Evolutionary conservation across 2,329 filamentous ascomycete genomes (phyloP), one percentile per base, ranked within the genome.

Genomic region (Botryotinia convoluta): DNA sequence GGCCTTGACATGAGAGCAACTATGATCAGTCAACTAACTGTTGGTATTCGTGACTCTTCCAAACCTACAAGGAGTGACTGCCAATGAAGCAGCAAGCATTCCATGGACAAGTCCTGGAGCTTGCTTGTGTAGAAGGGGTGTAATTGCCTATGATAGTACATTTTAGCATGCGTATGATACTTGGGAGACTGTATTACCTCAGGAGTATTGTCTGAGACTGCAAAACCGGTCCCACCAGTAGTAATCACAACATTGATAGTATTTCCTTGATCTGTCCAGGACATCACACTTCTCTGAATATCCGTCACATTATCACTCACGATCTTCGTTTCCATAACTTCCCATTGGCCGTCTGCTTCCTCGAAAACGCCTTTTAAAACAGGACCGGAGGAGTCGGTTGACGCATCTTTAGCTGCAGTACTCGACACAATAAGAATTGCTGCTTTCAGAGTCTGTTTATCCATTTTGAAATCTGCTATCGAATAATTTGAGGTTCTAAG

Each of bases 1-100:
- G 96, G 96, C 63, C 96, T 89, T 69, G 96, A 93, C 96, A 99
- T 99, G 85, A 97, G 91, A 62, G 96, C 96, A 83, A 99, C 94
- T 97, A 73, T 37, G 37, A 29, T 14, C 65, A 73, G 65, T 82
- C 73, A 82, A 77, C 67, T 73, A 51, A 72, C 42, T 69, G 71
- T 48, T 39, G 42, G 20, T 18, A 42, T 67, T 37, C 10, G 32
- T 20, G 54, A 4, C 51, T 45, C 4, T 71, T 57, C 20, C 60
- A 61, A 59, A 75, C 92, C 85, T 84, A 97, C 94, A 99, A 64
- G 95, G 95, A 4, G 96, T 99, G 48, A 98, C 90, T 61, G 89
- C 85, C 26, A 97, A 84, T 0, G 95, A 98, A 32, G 93, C 87
- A 9, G 94, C 87, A 60, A 99, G 86, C 95, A 99, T 99, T 76